phyloP scores from a whole-genome alignment of 192 early-diverging fungal genomes.

The Podila epicladia region DNA sequence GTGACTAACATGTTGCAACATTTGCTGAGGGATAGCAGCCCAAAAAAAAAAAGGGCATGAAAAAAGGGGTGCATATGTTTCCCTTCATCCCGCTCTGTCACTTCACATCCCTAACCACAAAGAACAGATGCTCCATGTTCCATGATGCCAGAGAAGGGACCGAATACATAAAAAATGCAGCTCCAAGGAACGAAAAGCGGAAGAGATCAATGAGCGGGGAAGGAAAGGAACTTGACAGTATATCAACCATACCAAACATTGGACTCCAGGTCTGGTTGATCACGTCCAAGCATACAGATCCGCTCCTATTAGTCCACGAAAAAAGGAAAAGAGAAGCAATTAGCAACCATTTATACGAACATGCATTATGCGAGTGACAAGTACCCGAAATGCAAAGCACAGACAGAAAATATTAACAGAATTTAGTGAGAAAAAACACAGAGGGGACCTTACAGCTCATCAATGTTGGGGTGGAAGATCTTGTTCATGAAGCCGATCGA shows the following conservation, averaged over 20 bases:
- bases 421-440: background rate
- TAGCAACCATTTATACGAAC: background rate
- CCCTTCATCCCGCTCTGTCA: no score
- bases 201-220: background rate
- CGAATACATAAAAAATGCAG: background rate
- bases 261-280: conserved; percentile 99
- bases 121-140: no score
- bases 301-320: conserved; percentile 70
- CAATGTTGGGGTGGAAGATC: conserved; percentile 99
- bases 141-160: no score
- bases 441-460: conserved; percentile 81
- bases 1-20: no score
- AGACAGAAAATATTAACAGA: background rate
- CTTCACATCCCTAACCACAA: no score
- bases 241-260: conserved; percentile 86
- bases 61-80: no score
- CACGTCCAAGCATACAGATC: conserved; percentile 98
- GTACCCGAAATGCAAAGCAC: background rate
- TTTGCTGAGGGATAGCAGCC: no score
- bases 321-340: background rate
- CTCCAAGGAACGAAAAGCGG: background rate
- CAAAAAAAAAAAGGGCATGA: no score
- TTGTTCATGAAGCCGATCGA: conserved; percentile 99
- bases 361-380: background rate
- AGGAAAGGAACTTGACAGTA: no score